Evolutionary conservation across 148 eudicot species (phyloP).

Genomic region (Rhododendron griersonianum): DNA sequence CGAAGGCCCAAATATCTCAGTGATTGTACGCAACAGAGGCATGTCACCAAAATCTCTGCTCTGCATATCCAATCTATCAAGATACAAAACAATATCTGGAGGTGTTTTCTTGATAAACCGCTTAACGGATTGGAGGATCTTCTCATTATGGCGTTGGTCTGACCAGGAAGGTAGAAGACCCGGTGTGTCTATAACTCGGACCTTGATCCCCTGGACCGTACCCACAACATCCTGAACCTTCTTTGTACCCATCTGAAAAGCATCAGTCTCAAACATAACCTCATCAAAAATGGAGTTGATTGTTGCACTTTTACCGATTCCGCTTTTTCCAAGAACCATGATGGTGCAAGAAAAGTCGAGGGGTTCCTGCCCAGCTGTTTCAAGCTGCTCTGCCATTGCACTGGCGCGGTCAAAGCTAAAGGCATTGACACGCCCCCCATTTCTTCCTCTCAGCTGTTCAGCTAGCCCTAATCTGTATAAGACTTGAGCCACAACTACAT

Average conservation of each 20-base stretch:
- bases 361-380: slow-evolving; percentile 78
- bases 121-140: slow-evolving; percentile 76
- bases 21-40: slow-evolving; percentile 80
- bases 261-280: slow-evolving; percentile 73
- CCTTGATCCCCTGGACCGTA: slow-evolving; percentile 92
- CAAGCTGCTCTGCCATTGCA: slow-evolving; percentile 96
- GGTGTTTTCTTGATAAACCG: slow-evolving; percentile 81
- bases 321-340: slow-evolving; percentile 94
- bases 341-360: slow-evolving; percentile 95
- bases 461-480: slow-evolving; percentile 91
- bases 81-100: slow-evolving; percentile 91
- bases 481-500: slow-evolving; percentile 98
- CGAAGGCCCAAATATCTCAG: slow-evolving; percentile 78
- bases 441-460: slow-evolving; percentile 91
- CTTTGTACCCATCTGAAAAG: slow-evolving; percentile 76
- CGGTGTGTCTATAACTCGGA: slow-evolving; percentile 91
- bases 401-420: slow-evolving; percentile 96
- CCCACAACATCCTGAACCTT: slow-evolving; percentile 94
- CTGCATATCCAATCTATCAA: slow-evolving; percentile 93
- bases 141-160: slow-evolving; percentile 81
- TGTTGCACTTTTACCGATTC: slow-evolving; percentile 98
- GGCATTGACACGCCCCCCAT: slow-evolving; percentile 74
- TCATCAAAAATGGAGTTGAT: slow-evolving; percentile 92
- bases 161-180: slow-evolving; percentile 81
- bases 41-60: slow-evolving; percentile 88